These are phyloP conservation scores for Xylariaceae sp. DNA, from an alignment of 2,329 filamentous ascomycete genomes.

Conservation along the genomic window DNA sequence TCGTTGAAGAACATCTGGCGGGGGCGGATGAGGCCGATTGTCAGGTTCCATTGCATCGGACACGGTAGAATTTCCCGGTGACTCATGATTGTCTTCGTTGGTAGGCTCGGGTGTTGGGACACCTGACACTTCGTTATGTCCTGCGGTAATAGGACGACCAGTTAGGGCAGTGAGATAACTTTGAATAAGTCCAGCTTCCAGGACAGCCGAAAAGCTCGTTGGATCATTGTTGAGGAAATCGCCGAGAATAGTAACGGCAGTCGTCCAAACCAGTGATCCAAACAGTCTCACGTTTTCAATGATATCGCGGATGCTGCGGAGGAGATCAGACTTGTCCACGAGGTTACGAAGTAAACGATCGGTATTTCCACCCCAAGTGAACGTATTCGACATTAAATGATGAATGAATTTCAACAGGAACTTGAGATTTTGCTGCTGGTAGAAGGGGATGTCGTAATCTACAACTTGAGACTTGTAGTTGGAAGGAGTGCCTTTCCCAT, in stretches of 20 bases:
- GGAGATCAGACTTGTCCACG: slow-evolving; percentile 83
- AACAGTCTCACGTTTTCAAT: slow-evolving; percentile 75
- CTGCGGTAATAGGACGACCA: slow-evolving; percentile 41
- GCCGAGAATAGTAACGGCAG: slow-evolving; percentile 83
- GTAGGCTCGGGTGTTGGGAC: slow-evolving; percentile 30
- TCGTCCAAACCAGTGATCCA: slow-evolving; percentile 93
- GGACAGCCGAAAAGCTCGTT: slow-evolving; percentile 93
- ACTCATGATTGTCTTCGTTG: slow-evolving; percentile 33
- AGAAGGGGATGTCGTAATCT: slow-evolving; percentile 90
- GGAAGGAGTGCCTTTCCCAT: slow-evolving; percentile 64
- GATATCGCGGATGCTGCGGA: slow-evolving; percentile 73
- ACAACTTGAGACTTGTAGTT: slow-evolving; percentile 72
- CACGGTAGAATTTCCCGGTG: slow-evolving; percentile 37
- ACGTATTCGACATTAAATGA: slow-evolving; percentile 81
- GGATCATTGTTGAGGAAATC: slow-evolving; percentile 99
- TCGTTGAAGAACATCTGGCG: slow-evolving; percentile 44
- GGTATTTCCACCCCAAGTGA: slow-evolving; percentile 67
- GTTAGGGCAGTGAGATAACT: slow-evolving; percentile 81
- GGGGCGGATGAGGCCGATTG: slow-evolving; percentile 48
- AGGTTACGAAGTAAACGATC: slow-evolving; percentile 87
- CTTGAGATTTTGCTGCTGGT: slow-evolving; percentile 87
- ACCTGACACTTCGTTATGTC: slow-evolving; percentile 31
- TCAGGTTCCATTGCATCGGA: slow-evolving; percentile 37
- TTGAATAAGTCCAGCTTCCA: slow-evolving; percentile 85
- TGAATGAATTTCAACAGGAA: slow-evolving; percentile 95